Evolutionary conservation across 2,329 filamentous ascomycete genomes (phyloP), one percentile per base, ranked within the genome.

Genomic region (Arthroderma uncinatum): DNA sequence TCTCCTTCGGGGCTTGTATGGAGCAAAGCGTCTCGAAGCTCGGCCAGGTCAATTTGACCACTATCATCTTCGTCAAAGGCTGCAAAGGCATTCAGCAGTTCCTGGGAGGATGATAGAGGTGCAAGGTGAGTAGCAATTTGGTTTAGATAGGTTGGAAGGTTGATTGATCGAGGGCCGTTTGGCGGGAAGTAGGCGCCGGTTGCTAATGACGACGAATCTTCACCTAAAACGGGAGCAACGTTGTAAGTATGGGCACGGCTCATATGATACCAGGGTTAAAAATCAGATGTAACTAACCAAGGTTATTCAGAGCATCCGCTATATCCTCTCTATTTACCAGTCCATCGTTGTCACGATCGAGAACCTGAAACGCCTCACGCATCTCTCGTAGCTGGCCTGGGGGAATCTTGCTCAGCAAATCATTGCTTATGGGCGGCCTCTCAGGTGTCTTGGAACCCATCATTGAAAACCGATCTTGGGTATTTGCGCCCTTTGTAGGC

Each of bases 31-130:
- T 93, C 88, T 48, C 87, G 83, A 61, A 98, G 73, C 70, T 95
- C 89, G 0, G 76, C 80, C 19, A 95, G 74, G 67, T 97, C 90
- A 39, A 97, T 83, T 71, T 96, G 90, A 2, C 93, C 93, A 65
- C 87, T 93, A 69, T 98, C 93, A 61, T 95, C 90, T 61, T 95
- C 88, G 67, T 98, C 93, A 68, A 97, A 97, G 0, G 93, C 93
- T 1, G 89, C 89, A 64, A 98, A 92, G 0, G 93, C 93, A 1
- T 90, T 92, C 19, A 89, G 76, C 8, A 98, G 79, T 68, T 98
- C 93, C 14, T 83, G 80, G 21, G 83, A 82, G 0, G 87, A 84
- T 0, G 89, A 94, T 16, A 97, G 77, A 0, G 84, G 80, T 1
- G 83, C 82, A 2, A 97, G 77, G 1, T 87, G 80, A 8, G 82